phyloP scores from a whole-genome alignment of 2,329 filamentous ascomycete species.

The Penicillium brevicompactum region DNA sequence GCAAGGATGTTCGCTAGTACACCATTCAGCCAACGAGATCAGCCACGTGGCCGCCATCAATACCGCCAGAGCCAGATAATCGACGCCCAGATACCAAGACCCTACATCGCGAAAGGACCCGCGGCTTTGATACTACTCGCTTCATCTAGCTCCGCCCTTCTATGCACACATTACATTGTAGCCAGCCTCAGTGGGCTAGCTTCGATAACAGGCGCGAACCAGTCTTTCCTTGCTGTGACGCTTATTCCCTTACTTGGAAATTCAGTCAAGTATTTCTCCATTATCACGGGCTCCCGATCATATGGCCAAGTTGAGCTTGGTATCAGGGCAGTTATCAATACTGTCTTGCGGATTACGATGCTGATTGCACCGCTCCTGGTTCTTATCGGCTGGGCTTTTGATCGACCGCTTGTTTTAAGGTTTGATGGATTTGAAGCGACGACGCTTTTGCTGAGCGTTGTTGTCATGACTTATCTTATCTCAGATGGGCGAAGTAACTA shows the following conservation, averaged over 20 bases:
- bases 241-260: conserved; percentile 19
- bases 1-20: conserved; percentile 18
- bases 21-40: conserved; percentile 4
- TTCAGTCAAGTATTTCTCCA: conserved; percentile 11
- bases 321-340: conserved; percentile 18
- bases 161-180: conserved; percentile 12
- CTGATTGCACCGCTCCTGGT: conserved; percentile 16
- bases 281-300: conserved; percentile 8
- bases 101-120: background rate
- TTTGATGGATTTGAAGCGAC: conserved; percentile 23
- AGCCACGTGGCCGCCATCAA: background rate
- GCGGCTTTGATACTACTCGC: conserved; percentile 2
- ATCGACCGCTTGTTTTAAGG: conserved; percentile 12
- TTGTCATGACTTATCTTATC: conserved; percentile 24
- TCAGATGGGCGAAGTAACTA: conserved; percentile 24
- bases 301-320: conserved; percentile 14
- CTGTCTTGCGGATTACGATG: conserved; percentile 17
- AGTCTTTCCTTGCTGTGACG: conserved; percentile 9
- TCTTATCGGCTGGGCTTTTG: conserved; percentile 14
- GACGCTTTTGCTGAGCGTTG: conserved; percentile 18
- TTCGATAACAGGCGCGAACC: conserved; percentile 5
- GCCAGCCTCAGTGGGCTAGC: conserved; percentile 4
- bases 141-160: conserved; percentile 4
- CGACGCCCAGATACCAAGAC: background rate
- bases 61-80: background rate